Percentiles rank a stretch among this genome's conserved stretches.
Conservation (phyloP, 768 basidiomycete species). For the Suillus weaverae region DNA sequence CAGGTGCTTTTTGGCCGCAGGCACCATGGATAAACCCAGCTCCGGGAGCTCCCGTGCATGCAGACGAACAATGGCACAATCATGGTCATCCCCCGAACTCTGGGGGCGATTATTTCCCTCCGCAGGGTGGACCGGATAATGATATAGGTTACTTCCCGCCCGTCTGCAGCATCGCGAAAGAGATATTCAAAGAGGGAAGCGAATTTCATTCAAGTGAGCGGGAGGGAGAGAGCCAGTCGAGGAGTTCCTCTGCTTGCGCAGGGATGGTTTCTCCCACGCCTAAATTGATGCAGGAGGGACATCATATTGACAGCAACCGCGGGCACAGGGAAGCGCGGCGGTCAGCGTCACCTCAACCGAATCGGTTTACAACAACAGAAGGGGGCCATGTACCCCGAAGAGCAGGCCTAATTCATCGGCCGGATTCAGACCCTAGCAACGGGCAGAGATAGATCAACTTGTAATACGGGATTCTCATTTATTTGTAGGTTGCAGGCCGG, state of each 20-base stretch:
- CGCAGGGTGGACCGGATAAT: conserved; percentile 26
- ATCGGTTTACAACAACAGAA: not conserved
- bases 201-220: conserved; percentile 7
- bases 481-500: not conserved
- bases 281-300: not conserved
- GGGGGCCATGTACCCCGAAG: not conserved
- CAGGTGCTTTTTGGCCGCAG: conserved; percentile 72
- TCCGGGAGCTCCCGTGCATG: conserved; percentile 58
- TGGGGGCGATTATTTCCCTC: conserved; percentile 42
- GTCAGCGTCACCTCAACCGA: not conserved
- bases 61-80: conserved; percentile 16
- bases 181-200: conserved; percentile 34
- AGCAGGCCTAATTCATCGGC: not conserved
- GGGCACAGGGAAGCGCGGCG: not conserved
- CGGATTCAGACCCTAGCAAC: not conserved
- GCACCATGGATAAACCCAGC: conserved; percentile 57
- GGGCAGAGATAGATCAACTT: not conserved
- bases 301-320: not conserved
- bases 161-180: conserved; percentile 35
- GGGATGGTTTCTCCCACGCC: not conserved
- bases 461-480: not conserved
- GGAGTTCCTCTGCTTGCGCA: not conserved
- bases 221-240: not conserved
- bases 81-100: conserved; percentile 5
- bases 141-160: conserved; percentile 45